Conservation (phyloP, 345 rosid species). For the Melaleuca quinquenervia region DNA sequence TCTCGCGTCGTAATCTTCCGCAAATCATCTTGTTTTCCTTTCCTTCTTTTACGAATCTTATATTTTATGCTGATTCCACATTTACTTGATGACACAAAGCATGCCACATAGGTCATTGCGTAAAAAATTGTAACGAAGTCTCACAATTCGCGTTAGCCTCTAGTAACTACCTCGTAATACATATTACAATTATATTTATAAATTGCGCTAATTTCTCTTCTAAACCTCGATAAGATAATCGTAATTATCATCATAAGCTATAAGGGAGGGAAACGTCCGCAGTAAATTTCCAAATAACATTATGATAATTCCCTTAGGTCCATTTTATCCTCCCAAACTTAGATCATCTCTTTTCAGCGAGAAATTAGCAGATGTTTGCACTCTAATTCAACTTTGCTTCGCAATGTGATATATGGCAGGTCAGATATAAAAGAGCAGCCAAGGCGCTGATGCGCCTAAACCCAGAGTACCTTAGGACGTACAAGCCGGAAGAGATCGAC, state of each 20-base stretch:
- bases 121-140: not conserved
- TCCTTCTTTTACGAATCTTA: not conserved
- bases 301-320: too few relatives aligned
- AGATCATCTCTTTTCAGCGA: not conserved
- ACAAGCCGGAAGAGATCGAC: conserved; percentile 47
- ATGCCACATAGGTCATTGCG: not conserved
- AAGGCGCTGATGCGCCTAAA: conserved; percentile 48
- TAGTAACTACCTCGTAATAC: not conserved
- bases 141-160: not conserved
- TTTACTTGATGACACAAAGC: not conserved
- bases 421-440: conserved; percentile 51
- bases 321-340: too few relatives aligned
- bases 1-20: not conserved
- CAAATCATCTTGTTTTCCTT: not conserved
- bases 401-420: conserved; percentile 8
- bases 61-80: not conserved
- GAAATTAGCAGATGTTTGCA: not conserved
- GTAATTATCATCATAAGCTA: not conserved
- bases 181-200: not conserved
- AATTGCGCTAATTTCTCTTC: not conserved
- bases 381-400: not conserved
- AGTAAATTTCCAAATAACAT: too few relatives aligned
- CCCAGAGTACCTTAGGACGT: conserved; percentile 42
- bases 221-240: not conserved
- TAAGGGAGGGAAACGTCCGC: too few relatives aligned